Evolutionary conservation across 2,329 filamentous ascomycete species (phyloP).

Genomic region (Aspergillus versicolor): DNA sequence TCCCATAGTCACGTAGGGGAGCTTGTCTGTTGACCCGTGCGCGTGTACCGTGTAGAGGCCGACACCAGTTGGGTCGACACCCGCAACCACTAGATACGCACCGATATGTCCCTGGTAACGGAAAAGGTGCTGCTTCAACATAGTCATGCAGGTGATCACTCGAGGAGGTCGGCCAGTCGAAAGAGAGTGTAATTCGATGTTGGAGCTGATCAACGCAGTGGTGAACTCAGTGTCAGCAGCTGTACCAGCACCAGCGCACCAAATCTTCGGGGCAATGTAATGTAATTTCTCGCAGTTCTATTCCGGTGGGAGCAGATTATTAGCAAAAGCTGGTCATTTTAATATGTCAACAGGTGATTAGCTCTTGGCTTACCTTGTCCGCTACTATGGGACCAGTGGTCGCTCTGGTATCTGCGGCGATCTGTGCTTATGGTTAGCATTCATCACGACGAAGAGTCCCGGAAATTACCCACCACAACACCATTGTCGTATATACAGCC

Average conservation of each 20-base stretch:
- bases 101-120: conserved; percentile 96
- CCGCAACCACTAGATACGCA: conserved; percentile 94
- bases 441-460: background rate
- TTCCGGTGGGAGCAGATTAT: background rate
- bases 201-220: conserved; percentile 95
- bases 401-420: conserved; percentile 96
- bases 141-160: conserved; percentile 98
- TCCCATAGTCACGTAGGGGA: conserved; percentile 99
- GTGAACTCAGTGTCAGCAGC: conserved; percentile 99
- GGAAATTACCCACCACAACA: conserved; percentile 69
- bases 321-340: background rate
- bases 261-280: conserved; percentile 98
- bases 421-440: conserved; percentile 53
- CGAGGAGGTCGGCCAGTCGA: conserved; percentile 95
- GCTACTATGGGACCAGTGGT: conserved; percentile 97
- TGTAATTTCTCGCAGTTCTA: conserved; percentile 99
- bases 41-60: conserved; percentile 98
- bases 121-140: conserved; percentile 99
- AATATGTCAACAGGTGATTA: background rate
- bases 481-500: conserved; percentile 95
- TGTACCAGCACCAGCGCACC: conserved; percentile 97
- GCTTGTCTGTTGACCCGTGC: conserved; percentile 96
- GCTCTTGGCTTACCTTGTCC: conserved; percentile 68
- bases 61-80: conserved; percentile 90
- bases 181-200: conserved; percentile 94